Conservation (phyloP, 805 yeast genomes). For the Maudiozyma bulderi region DNA sequence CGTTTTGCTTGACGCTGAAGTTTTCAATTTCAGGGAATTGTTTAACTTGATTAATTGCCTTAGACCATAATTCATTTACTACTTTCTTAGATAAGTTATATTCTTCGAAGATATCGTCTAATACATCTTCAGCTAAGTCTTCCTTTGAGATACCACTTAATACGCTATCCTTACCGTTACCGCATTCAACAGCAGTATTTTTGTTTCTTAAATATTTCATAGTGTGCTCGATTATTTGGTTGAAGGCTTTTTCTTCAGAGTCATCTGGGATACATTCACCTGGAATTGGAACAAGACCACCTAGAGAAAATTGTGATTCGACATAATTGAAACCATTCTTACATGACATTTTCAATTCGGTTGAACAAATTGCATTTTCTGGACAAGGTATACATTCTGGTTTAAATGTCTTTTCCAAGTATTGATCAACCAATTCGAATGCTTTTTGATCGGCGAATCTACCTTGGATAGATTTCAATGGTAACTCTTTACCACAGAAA, state of each 20-base stretch:
- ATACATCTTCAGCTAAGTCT: constrained; percentile 35
- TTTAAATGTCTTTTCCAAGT: constrained; percentile 33
- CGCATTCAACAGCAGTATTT: constrained; percentile 53
- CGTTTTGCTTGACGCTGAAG: no score
- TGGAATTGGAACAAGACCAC: constrained; percentile 48
- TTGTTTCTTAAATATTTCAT: constrained; percentile 49
- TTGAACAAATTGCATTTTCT: constrained; percentile 60
- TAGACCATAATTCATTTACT: not conserved
- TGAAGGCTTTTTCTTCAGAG: constrained; percentile 52
- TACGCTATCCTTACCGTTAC: constrained; percentile 34
- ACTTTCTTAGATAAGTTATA: constrained; percentile 10
- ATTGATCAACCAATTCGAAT: constrained; percentile 2
- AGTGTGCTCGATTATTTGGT: constrained; percentile 52
- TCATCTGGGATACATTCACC: constrained; percentile 66
- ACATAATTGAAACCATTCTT: constrained; percentile 50
- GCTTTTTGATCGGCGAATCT: not conserved
- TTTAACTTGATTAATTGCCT: not conserved
- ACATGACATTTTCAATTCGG: constrained; percentile 50
- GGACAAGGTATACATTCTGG: constrained; percentile 76
- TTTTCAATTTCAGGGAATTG: not conserved
- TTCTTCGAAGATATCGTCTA: constrained; percentile 52
- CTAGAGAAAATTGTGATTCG: constrained; percentile 19
- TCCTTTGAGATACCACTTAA: constrained; percentile 40
- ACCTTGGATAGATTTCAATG: constrained; percentile 1
- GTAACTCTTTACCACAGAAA: constrained; percentile 45